Evolutionary conservation across 257 asterid species (phyloP), one percentile per base, ranked within the genome.

Genomic region (Jacaranda copaia): DNA sequence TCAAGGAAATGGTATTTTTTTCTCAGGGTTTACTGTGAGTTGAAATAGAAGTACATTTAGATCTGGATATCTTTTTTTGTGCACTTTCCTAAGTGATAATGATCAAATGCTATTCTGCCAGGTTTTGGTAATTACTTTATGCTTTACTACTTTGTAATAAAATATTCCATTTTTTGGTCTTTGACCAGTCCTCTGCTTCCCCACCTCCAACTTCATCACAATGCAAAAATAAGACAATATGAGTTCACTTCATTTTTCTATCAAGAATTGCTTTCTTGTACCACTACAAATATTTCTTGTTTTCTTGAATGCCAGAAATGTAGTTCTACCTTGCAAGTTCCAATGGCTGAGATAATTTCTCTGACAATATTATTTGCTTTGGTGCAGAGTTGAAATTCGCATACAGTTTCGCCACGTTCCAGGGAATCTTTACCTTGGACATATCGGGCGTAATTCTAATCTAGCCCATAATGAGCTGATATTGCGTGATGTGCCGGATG

Each of bases 371-470:
- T 12, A 32, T 14, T 19, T 49, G 32, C 35, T 49, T 42, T 75
- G 40, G 48, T 80, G 43, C 90, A 86, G 90, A 66, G 85, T 83
- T 71, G 90, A 86, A 84, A 86, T 86, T 11, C 85, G 83, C 6
- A 80, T 83, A 59, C 86, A 78, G 62, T 86, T 86, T 65, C 76
- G 79, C 10, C 88, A 83, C 59, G 90, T 87, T 64, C 88, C 90
- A 5, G 88, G 90, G 16, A 87, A 79, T 66, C 46, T 84, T 62
- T 87, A 78, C 77, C 79, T 9, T 56, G 68, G 78, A 74, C 80
- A 82, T 6, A 46, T 71, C 9, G 81, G 64, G 55, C 78, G 45
- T 52, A 55, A 36, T n/a, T 12, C 64, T 12, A 6, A 63, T 64
- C 84, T 87, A 78, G 70, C 87, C 49, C 76, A 85, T 20, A 87